Evolutionary conservation across 2,329 filamentous ascomycete species (phyloP).

Genomic region (Graphilbum fragrans): DNA sequence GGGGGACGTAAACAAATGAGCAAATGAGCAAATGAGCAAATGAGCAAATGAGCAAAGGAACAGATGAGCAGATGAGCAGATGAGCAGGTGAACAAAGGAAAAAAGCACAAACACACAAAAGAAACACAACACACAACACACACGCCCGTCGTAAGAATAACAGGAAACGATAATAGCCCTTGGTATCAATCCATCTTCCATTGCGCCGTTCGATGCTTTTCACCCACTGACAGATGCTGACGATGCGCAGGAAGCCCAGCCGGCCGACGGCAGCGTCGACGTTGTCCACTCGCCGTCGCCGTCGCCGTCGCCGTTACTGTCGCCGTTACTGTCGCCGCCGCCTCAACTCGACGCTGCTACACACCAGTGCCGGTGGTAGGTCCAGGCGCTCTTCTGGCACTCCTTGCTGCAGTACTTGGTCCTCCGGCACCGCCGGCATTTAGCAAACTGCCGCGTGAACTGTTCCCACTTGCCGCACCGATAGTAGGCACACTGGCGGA

Average conservation of each 20-base stretch:
- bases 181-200: not conserved
- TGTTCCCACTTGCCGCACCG: conserved; percentile 98
- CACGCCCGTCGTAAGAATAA: not conserved
- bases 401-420: conserved; percentile 99
- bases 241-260: too few relatives aligned
- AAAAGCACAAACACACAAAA: not conserved
- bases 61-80: not conserved
- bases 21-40: too few relatives aligned
- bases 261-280: too few relatives aligned
- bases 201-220: not conserved
- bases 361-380: conserved; percentile 97
- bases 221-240: too few relatives aligned
- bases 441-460: conserved; percentile 91
- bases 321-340: not conserved
- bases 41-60: too few relatives aligned
- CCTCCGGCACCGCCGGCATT: conserved; percentile 87
- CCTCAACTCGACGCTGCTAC: conserved; percentile 47
- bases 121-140: conserved; percentile 1
- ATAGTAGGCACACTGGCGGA: conserved; percentile 95
- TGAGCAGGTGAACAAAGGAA: not conserved
- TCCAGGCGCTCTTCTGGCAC: conserved; percentile 98
- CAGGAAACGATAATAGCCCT: not conserved
- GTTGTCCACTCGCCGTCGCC: too few relatives aligned
- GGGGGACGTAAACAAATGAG: too few relatives aligned
- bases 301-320: not conserved